Base-by-base conservation (phyloP, 1,284 basidiomycete species). In the Ganoderma lingzhi region DNA sequence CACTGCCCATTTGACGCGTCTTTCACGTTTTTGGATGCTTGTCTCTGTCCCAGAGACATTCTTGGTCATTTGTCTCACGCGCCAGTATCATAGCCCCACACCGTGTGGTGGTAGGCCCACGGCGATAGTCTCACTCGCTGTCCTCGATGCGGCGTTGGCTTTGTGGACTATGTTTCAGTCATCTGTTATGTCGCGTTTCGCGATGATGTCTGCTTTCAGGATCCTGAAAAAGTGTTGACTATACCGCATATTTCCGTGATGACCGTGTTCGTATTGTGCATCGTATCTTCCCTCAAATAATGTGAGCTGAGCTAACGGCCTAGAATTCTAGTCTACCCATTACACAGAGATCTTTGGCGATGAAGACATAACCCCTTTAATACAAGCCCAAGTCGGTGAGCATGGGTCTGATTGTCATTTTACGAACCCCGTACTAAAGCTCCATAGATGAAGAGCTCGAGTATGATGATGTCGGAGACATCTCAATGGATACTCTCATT, bases 271-370 rank as follows among this genome's bases (percentile, higher is more conserved):
- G 23, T 23, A 28, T 51, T 28, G 23, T 48, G 4, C 12, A 32
- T 55, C 56, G 35, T 6, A 23, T 23, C 32, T 19, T 32, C 30
- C 32, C 30, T 2, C 15, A 9, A 59, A 51, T 10, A 6, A 59
- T 59, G 30, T 48, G 32, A 19, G 9, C 61, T 10, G 23, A 30
- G 17, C 61, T 63, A 51, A 48, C 9, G 19, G 37, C 10, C 30
- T 44, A n/a, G 3, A 51, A 59, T 45, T 32, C 37, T 35, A 69
- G 68, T 63, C 60, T 10, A 69, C 68, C 9, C 32, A 45, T 17
- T 69, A 69, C 23, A 65, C 64, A 3, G 61, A 65, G 2, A 15
- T 58, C 3, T 65, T 62, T n/a, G 68, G 53, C 35, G 67, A 69
- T 1, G 55, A 69, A 35, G 65, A 66, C 28, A 42, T 66, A 28